A percentile compares a stretch with the other conserved stretches of the same genome.
Evolutionary conservation across 2,329 filamentous ascomycete genomes (phyloP).

Genomic region (Ascochyta viciae-villosae): DNA sequence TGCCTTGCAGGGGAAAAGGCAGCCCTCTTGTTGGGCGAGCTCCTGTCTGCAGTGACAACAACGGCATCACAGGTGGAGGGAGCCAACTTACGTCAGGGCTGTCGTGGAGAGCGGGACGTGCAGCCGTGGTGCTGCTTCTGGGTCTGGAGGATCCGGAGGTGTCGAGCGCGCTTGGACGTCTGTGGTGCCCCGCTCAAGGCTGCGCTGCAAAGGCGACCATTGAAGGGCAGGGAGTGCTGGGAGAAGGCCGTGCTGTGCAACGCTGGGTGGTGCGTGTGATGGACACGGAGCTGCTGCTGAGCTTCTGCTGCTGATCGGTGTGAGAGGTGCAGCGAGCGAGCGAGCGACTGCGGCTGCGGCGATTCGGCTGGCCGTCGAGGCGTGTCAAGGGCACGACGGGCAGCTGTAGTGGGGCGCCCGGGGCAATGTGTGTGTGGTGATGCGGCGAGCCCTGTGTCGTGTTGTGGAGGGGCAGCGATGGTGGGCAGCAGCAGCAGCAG

Average conservation of each 20-base stretch:
- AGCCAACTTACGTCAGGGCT: constrained; percentile 17
- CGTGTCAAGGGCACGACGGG: background rate
- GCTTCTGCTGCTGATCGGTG: constrained; percentile 12
- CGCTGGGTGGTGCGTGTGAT: background rate
- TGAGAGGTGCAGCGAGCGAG: constrained; percentile 3
- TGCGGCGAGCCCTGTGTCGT: background rate
- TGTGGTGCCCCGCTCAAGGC: constrained; percentile 18
- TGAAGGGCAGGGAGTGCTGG: constrained; percentile 4
- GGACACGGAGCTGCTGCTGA: background rate
- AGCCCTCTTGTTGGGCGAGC: background rate
- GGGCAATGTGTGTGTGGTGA: background rate
- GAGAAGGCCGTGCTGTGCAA: background rate
- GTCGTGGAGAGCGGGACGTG: constrained; percentile 6
- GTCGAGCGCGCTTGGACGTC: constrained; percentile 12
- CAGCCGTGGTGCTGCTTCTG: background rate
- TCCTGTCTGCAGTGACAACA: background rate
- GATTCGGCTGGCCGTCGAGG: background rate
- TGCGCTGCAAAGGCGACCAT: constrained; percentile 12
- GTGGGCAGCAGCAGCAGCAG: background rate
- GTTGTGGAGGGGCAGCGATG: background rate
- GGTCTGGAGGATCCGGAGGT: background rate
- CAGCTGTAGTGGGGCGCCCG: constrained; percentile 2
- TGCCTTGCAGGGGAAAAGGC: constrained; percentile 6
- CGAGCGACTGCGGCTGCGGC: constrained; percentile 5
- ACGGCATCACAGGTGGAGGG: background rate